Evolutionary conservation across 2,329 filamentous ascomycete genomes (phyloP).

Genomic region (Penicillium sp.): DNA sequence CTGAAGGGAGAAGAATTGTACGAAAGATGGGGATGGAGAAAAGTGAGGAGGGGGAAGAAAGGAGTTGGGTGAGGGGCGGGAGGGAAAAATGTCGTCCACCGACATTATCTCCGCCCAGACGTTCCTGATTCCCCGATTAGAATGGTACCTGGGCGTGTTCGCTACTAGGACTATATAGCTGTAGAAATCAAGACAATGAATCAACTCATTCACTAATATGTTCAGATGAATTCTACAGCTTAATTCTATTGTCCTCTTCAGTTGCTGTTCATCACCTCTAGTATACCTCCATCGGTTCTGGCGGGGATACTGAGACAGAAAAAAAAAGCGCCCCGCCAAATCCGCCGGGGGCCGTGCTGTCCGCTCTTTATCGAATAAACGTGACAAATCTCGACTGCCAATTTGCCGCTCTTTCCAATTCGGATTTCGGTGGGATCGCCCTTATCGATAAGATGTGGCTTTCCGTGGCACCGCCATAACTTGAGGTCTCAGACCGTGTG

Average conservation of each 20-base stretch:
- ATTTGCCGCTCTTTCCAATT: slow-evolving; percentile 17
- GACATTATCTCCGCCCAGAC: slow-evolving; percentile 24
- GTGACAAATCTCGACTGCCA: slow-evolving; percentile 25
- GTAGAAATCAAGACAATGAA: too few relatives aligned
- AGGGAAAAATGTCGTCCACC: slow-evolving; percentile 37
- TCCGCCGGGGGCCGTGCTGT: slow-evolving; percentile 18
- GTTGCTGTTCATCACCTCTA: too few relatives aligned
- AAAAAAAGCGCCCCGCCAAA: slow-evolving; percentile 7
- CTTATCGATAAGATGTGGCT: slow-evolving; percentile 6
- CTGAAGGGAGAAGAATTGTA: slow-evolving; percentile 7
- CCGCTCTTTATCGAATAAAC: slow-evolving; percentile 17
- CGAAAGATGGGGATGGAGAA: slow-evolving; percentile 13
- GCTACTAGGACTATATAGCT: too few relatives aligned
- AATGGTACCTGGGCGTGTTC: too few relatives aligned
- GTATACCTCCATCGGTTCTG: slow-evolving; percentile 4
- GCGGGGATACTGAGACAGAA: slow-evolving; percentile 10
- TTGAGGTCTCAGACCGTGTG: too few relatives aligned
- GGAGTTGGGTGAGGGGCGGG: slow-evolving; percentile 23
- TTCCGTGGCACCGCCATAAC: too few relatives aligned
- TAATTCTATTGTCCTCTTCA: too few relatives aligned
- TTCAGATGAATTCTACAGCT: not conserved
- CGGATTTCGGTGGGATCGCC: slow-evolving; percentile 19
- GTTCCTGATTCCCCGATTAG: slow-evolving; percentile 9
- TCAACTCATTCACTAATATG: too few relatives aligned
- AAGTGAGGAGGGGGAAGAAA: slow-evolving; percentile 19